A percentile compares a stretch with the other conserved stretches of the same genome.
phyloP scores from a whole-genome alignment of 345 rosid species.

The Eutrema yunnanense region DNA sequence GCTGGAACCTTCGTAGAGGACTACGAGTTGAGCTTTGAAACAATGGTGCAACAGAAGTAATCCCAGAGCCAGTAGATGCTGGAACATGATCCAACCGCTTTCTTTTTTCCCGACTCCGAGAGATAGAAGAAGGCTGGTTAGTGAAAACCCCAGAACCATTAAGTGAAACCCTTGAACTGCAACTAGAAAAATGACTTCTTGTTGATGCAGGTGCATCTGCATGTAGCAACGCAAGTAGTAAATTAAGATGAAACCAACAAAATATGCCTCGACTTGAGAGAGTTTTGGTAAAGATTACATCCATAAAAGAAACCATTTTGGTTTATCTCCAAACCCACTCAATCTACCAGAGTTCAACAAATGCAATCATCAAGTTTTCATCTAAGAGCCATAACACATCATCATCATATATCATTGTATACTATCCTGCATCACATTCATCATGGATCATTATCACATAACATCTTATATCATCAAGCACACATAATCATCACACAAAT shows the following conservation, averaged over 20 bases:
- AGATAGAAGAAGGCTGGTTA: conserved; percentile 35
- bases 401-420: background rate
- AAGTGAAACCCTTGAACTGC: conserved; percentile 64
- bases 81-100: conserved; percentile 35
- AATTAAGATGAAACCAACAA: background rate
- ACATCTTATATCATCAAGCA: background rate
- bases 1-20: conserved; percentile 82
- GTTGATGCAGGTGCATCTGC: conserved; percentile 41
- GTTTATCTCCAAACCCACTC: background rate
- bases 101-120: conserved; percentile 23
- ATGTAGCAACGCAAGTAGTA: conserved; percentile 6
- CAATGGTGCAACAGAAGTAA: conserved; percentile 28
- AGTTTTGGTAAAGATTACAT: background rate
- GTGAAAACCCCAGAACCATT: conserved; percentile 37
- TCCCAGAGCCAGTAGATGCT: conserved; percentile 37
- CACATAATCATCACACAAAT: background rate
- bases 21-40: conserved; percentile 54
- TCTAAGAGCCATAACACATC: background rate
- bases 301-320: background rate
- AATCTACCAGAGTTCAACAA: background rate
- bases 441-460: background rate
- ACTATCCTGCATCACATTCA: background rate
- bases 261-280: background rate
- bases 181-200: conserved; percentile 41
- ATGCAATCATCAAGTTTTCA: background rate